These are phyloP conservation scores for Kodamaea hsintzibuensis DNA, from an alignment of 805 yeast species.

Conservation along the genomic window DNA sequence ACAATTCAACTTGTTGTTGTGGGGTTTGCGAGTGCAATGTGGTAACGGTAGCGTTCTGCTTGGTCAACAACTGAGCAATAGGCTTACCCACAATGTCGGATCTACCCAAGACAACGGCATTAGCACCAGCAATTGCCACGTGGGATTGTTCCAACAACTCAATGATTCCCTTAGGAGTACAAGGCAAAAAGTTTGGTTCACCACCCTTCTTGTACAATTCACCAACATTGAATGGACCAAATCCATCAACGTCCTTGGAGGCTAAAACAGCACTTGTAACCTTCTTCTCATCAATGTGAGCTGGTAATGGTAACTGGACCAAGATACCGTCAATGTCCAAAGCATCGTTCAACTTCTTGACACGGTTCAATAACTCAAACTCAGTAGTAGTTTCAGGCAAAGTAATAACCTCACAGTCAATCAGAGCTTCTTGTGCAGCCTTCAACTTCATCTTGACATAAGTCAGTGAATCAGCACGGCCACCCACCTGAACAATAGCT, in stretches of 20 bases:
- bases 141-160: slow-evolving; percentile 59
- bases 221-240: slow-evolving; percentile 75
- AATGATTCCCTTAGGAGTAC: slow-evolving; percentile 83
- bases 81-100: slow-evolving; percentile 88
- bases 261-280: slow-evolving; percentile 67
- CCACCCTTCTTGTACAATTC: slow-evolving; percentile 76
- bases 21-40: slow-evolving; percentile 68
- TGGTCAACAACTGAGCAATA: slow-evolving; percentile 66
- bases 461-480: slow-evolving; percentile 76
- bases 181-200: slow-evolving; percentile 68
- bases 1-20: slow-evolving; percentile 46
- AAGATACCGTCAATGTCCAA: slow-evolving; percentile 66
- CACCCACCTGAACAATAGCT: slow-evolving; percentile 75
- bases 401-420: slow-evolving; percentile 59
- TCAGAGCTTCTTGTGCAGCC: slow-evolving; percentile 72
- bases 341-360: slow-evolving; percentile 59
- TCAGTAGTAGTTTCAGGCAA: slow-evolving; percentile 60
- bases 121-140: slow-evolving; percentile 58
- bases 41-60: slow-evolving; percentile 76
- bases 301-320: slow-evolving; percentile 77
- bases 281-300: slow-evolving; percentile 64
- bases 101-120: slow-evolving; percentile 84
- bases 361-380: slow-evolving; percentile 52
- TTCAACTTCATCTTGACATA: slow-evolving; percentile 79
- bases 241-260: slow-evolving; percentile 81